Evolutionary conservation across 805 yeast genomes (phyloP).

Genomic region (Candida jianshihensis): DNA sequence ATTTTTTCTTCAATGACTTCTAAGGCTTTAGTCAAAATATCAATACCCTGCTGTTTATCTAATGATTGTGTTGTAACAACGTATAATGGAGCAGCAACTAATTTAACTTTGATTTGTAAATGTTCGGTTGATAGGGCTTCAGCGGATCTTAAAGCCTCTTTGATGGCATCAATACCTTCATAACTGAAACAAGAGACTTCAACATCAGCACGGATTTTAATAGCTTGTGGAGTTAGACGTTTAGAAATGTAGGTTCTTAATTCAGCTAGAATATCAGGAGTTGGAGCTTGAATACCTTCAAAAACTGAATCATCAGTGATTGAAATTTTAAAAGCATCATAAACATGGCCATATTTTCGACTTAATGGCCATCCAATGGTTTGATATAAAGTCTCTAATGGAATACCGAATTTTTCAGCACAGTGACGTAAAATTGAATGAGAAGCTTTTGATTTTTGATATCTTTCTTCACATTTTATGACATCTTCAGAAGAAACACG

Average conservation of each 20-base stretch:
- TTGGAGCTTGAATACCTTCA: slow-evolving; percentile 69
- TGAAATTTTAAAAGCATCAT: slow-evolving; percentile 94
- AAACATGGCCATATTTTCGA: slow-evolving; percentile 92
- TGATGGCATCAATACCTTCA: slow-evolving; percentile 97
- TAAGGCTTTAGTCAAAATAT: slow-evolving; percentile 71
- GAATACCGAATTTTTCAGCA: slow-evolving; percentile 89
- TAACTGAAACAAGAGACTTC: slow-evolving; percentile 96
- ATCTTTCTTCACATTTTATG: slow-evolving; percentile 94
- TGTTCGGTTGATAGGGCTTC: slow-evolving; percentile 78
- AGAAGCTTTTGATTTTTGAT: slow-evolving; percentile 93
- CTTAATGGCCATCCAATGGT: slow-evolving; percentile 96
- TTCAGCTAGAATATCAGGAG: slow-evolving; percentile 72
- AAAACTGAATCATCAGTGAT: slow-evolving; percentile 85
- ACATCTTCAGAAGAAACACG: slow-evolving; percentile 98
- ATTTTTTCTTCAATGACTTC: slow-evolving; percentile 67
- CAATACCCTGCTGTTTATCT: slow-evolving; percentile 86
- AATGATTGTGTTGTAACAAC: slow-evolving; percentile 89
- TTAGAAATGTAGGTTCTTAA: slow-evolving; percentile 81
- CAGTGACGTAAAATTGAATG: slow-evolving; percentile 98
- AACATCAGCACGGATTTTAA: slow-evolving; percentile 96
- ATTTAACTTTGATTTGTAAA: slow-evolving; percentile 84
- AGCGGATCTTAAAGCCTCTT: slow-evolving; percentile 79
- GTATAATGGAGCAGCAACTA: slow-evolving; percentile 96
- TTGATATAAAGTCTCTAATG: slow-evolving; percentile 80
- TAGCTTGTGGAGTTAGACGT: slow-evolving; percentile 96